Percentiles rank a stretch among this genome's conserved stretches.
phyloP scores from a whole-genome alignment of 2,329 filamentous ascomycete genomes.

The Talaromyces sp. region DNA sequence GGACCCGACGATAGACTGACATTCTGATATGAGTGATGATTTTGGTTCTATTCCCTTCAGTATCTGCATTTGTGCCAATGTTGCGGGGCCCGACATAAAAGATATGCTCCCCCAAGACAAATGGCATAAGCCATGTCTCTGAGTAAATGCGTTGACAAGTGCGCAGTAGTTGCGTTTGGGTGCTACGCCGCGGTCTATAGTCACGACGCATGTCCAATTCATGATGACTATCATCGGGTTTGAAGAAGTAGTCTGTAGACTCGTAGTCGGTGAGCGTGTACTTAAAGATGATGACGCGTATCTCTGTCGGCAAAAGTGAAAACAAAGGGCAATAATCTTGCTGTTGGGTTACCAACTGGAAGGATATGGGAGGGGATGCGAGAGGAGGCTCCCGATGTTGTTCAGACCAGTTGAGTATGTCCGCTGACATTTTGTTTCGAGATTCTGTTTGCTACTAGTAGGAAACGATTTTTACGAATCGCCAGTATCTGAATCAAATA shows the following conservation, averaged over 20 bases:
- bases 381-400: background rate
- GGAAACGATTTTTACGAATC: background rate
- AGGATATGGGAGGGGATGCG: background rate
- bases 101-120: background rate
- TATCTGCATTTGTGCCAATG: background rate
- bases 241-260: background rate
- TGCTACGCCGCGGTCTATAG: background rate
- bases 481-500: background rate
- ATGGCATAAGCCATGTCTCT: conserved; percentile 31
- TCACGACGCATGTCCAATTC: background rate
- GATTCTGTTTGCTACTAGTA: background rate
- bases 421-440: background rate
- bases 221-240: too few species aligned
- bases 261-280: conserved; percentile 2
- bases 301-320: background rate
- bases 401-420: too few species aligned
- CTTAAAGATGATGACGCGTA: background rate
- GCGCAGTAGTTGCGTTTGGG: conserved; percentile 50
- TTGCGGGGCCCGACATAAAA: background rate
- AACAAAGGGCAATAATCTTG: background rate
- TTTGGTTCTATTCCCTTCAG: background rate
- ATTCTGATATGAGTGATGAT: background rate
- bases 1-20: background rate
- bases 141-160: conserved; percentile 39
- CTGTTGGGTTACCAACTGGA: background rate